Percentiles rank a stretch among this genome's conserved stretches.
Evolutionary conservation across 1,284 basidiomycete species (phyloP).

Genomic region (Apiotrichum porosum): DNA sequence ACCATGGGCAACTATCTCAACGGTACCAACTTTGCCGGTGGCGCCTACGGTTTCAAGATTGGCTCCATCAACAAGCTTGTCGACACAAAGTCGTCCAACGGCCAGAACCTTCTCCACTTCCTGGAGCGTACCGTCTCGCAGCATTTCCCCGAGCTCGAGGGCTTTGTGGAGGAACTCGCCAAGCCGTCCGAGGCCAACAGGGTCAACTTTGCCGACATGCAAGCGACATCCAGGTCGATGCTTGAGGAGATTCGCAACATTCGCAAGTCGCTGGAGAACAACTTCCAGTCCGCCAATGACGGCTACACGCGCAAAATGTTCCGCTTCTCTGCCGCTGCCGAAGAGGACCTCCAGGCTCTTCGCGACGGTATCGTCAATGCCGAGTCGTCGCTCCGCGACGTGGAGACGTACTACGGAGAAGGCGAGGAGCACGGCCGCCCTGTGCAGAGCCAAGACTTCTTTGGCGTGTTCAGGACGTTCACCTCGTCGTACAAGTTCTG

Average conservation of each 20-base stretch:
- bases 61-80: constrained; percentile 99
- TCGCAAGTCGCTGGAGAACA: constrained; percentile 67
- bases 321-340: constrained; percentile 71
- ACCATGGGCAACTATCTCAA: constrained; percentile 98
- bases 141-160: constrained; percentile 82
- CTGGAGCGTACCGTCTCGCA: constrained; percentile 81
- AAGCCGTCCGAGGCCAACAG: constrained; percentile 90
- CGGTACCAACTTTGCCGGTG: constrained; percentile 91
- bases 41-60: constrained; percentile 94
- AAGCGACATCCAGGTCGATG: constrained; percentile 54
- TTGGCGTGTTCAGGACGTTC: constrained; percentile 91
- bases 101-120: constrained; percentile 91
- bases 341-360: constrained; percentile 68
- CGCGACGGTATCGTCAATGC: constrained; percentile 79
- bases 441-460: constrained; percentile 63
- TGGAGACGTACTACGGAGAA: constrained; percentile 84
- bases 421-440: constrained; percentile 61
- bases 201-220: constrained; percentile 46
- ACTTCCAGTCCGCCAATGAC: constrained; percentile 68
- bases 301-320: constrained; percentile 85
- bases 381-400: constrained; percentile 71
- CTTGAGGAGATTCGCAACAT: constrained; percentile 74
- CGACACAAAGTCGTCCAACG: constrained; percentile 92
- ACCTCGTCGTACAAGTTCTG: constrained; percentile 91
- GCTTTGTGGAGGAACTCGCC: constrained; percentile 81